phyloP scores from a whole-genome alignment of 345 rosid species.

The Heritiera littoralis region DNA sequence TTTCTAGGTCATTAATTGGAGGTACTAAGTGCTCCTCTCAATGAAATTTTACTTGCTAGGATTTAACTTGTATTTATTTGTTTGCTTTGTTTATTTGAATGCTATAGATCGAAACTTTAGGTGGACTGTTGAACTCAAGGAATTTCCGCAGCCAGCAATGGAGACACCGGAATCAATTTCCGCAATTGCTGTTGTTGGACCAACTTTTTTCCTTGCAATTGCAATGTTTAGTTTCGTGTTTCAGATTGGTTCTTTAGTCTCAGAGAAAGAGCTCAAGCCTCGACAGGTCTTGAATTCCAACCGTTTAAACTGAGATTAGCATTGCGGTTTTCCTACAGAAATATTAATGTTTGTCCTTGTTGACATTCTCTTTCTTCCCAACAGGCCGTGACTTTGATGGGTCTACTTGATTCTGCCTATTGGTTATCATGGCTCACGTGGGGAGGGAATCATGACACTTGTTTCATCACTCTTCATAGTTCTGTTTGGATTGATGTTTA shows the following conservation, averaged over 20 bases:
- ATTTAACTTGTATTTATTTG: not conserved
- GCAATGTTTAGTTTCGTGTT: constrained; percentile 90
- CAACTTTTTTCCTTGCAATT: constrained; percentile 85
- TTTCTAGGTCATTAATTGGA: constrained; percentile 73
- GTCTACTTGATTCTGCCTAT: constrained; percentile 84
- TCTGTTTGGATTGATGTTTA: constrained; percentile 96
- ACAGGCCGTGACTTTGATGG: constrained; percentile 89
- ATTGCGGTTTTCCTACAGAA: not conserved
- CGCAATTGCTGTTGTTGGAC: constrained; percentile 54
- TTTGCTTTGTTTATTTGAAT: not conserved
- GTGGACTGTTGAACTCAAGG: constrained; percentile 81
- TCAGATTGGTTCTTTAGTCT: constrained; percentile 69
- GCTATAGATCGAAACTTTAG: constrained; percentile 57
- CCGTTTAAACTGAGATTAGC: constrained; percentile 1
- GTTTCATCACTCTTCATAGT: constrained; percentile 72
- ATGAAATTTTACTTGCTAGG: not conserved
- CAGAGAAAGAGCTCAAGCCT: constrained; percentile 95
- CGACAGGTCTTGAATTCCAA: constrained; percentile 62
- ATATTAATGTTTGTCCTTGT: not conserved
- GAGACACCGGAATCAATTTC: constrained; percentile 26
- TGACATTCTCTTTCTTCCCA: constrained; percentile 7
- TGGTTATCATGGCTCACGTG: constrained; percentile 92
- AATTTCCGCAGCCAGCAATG: constrained; percentile 78
- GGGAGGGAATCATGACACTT: constrained; percentile 69
- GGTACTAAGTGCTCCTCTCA: constrained; percentile 39